A percentile compares a stretch with the other conserved stretches of the same genome.
phyloP scores from a whole-genome alignment of 2,329 filamentous ascomycete species.

The Penicillium sp. region DNA sequence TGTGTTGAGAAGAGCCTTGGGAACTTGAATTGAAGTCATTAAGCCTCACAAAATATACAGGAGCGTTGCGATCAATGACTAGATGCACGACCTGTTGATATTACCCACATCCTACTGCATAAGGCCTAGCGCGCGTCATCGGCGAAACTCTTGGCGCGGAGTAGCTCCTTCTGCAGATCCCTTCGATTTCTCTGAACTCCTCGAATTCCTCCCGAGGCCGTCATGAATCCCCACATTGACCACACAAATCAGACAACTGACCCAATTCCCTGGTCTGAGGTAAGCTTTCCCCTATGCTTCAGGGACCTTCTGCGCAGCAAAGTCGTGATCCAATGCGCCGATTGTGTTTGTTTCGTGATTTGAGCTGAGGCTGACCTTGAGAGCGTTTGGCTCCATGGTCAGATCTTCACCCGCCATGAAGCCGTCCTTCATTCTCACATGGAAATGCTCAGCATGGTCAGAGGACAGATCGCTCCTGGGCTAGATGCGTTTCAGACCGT shows the following conservation, averaged over 20 bases:
- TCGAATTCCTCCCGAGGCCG: background rate
- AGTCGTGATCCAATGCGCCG: too few species aligned
- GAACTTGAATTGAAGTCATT: too few species aligned
- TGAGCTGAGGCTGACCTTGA: background rate
- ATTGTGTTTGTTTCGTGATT: background rate
- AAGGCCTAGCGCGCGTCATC: constrained; percentile 4
- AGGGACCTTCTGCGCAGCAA: background rate
- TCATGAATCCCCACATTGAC: constrained; percentile 8
- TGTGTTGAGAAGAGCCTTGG: too few species aligned
- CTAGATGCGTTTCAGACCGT: constrained; percentile 34
- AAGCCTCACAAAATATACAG: too few species aligned
- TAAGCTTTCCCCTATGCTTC: constrained; percentile 8
- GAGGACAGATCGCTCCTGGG: constrained; percentile 30
- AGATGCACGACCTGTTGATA: too few species aligned
- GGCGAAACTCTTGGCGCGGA: constrained; percentile 24
- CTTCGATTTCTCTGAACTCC: constrained; percentile 9
- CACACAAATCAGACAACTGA: background rate
- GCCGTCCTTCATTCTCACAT: constrained; percentile 42
- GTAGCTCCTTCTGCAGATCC: constrained; percentile 23
- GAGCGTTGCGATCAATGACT: too few species aligned
- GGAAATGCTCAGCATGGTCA: constrained; percentile 39
- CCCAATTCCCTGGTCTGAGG: constrained; percentile 22
- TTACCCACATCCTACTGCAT: too few species aligned
- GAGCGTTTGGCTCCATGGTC: background rate
- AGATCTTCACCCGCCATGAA: constrained; percentile 47